Evolutionary conservation across 352 stramenopile genomes (phyloP), one percentile per base, ranked within the genome.

Genomic region (Phytophthora podocarpi): DNA sequence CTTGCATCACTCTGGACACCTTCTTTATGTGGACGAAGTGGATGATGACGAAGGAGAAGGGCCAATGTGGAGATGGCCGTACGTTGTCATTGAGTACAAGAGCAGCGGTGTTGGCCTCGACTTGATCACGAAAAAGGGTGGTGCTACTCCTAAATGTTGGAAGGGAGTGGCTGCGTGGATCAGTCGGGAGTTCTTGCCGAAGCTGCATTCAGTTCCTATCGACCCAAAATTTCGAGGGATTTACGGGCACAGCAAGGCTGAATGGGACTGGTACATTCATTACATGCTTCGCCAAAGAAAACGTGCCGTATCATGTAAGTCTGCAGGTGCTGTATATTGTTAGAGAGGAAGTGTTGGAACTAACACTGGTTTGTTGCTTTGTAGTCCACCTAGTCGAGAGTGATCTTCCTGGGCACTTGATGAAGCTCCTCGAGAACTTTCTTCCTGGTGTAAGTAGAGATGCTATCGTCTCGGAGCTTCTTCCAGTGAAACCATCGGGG

Each of bases 41-140:
- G 81, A 91, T 23, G 80, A 88, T 42, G 70, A 78, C 16, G 81
- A 91, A 35, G 73, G 72, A n/a, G 80, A 90, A 43, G 81, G 78
- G 0, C 50, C 67, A 21, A 69, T 93, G 40, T 96, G 87, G 87
- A 81, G 83, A n/a, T 96, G 87, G 87, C 87, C 87, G 7, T 96
- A 96, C 48, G 62, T 91, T 20, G 53, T 93, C 35, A 77, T 93
- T 11, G 82, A 91, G 57, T 92, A 80, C 67, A 79, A 86, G 35
- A 70, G 67, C 35, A 70, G 64, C 2, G 59, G 72, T 18, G 49
- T 87, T 31, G 82, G 83, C 1, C 75, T 96, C 12, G 63, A 85
- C 27, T 70, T 63, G 11, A 49, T 88, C 12, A 73, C 85, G 18
- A 76, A 76, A 32, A 79, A 75, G 37, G 80, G 81, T 37, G 85